Base-by-base conservation (phyloP, 257 asterid genomes). In the Salvia rosmarinus region DNA sequence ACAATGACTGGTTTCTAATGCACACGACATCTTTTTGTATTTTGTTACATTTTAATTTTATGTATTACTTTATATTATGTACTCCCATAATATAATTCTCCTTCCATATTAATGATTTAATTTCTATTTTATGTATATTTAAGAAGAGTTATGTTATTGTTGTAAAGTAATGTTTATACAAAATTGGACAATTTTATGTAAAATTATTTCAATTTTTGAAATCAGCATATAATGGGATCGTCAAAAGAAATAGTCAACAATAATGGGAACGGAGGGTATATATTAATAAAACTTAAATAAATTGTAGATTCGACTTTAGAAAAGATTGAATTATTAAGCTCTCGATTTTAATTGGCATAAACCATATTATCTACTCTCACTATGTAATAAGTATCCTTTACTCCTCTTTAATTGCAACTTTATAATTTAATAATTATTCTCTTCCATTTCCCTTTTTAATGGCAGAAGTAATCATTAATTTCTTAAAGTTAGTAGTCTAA, bases 1-100 rank as follows among this genome's bases (percentile, higher is more conserved):
- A 54, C 28, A 40, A 40, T 21, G 73, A 68, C 32, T 54, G 50
- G n/a, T 3, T 68, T 14, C 50, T 10, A 10, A 44, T 42, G 54
- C 2, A 20, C 13, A 35, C 17, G 35, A n/a, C 10, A 14, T 34
- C 14, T 32, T 25, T 59, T 59, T 59, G 58, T 19, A 19, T 8
- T n/a, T 34, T n/a, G 6, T 59, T 59, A 16, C 6, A 3, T 55
- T 55, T 11, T 20, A 12, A 0, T 30, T 14, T 35, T 6, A n/a
- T 6, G 20, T 6, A 4, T 49, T 49, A 6, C 2, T 17, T 50
- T 1, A 0, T 50, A 19, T 50, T 50, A 49, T 5, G 37, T 32
- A 32, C 5, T 16, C 56, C 0, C 17, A 49, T 16, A 17, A 1
- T 7, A 19, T 3, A 50, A 19, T 49, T n/a, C n/a, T n/a, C n/a